Evolutionary conservation across 2,329 filamentous ascomycete species (phyloP), one percentile per base, ranked within the genome.

Genomic region (Fusarium continuum): DNA sequence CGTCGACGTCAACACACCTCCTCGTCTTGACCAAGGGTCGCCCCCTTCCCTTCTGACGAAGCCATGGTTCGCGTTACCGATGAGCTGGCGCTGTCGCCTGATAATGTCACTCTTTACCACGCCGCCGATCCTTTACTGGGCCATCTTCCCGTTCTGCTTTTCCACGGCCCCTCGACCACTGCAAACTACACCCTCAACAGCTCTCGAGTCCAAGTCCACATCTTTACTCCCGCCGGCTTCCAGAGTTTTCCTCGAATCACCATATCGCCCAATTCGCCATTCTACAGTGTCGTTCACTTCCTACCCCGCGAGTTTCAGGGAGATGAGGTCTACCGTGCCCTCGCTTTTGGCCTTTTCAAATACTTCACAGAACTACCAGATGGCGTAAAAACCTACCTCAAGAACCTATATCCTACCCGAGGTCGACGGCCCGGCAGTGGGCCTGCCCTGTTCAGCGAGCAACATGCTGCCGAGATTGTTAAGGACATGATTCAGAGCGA

Each of bases 251-350:
- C 91, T 58, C 92, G 94, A 71, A 87, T 99, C 68, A 96, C 94
- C 59, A 89, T 98, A 66, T 96, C 94, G 20, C 95, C 95, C 38
- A 96, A 91, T 72, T 97, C 94, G 40, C 88, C 92, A 46, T 90
- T 96, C 72, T 98, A 98, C 77, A 86, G 88, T 67, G 94, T 93
- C 50, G 95, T 99, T 75, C 89, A 91, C 74, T 88, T 93, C 75
- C 85, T 99, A 36, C 93, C 95, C 35, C 90, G 93, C 73, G 94
- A 97, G 74, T 93, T 93, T 77, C 95, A 98, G 80, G 94, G 94
- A 71, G 94, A 98, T 75, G 94, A 98, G 77, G 84, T 96, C 65
- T 96, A 91, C 77, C 89, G 95, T 39, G 95, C 90, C 16, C 84
- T 99, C 52, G 95, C 94, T 41, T 96, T 98, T 76, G 93, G 92